Percentiles rank a stretch among this genome's conserved stretches.
Conservation (phyloP, 345 rosid species). For the Ceriops zippeliana region DNA sequence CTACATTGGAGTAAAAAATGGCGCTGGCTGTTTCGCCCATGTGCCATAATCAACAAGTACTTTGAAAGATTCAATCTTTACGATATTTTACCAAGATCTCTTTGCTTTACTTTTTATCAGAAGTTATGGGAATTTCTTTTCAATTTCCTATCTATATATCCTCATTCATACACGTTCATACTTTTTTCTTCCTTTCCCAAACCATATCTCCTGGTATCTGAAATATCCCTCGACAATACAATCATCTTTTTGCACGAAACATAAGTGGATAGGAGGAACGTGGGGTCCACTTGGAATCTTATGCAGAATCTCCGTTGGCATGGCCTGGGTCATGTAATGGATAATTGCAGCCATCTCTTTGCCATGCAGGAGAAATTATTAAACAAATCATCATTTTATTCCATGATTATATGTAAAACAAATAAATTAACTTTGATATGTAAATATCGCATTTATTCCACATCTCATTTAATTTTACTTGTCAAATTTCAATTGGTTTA, state of each 20-base stretch:
- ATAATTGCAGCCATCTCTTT: slow-evolving; percentile 24
- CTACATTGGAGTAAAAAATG: slow-evolving; percentile 3
- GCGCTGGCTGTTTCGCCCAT: slow-evolving; percentile 35
- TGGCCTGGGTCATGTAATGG: slow-evolving; percentile 17
- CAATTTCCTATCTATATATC: neutral
- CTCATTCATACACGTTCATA: slow-evolving; percentile 13
- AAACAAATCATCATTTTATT: too few species aligned
- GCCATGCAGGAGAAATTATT: neutral
- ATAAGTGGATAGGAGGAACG: slow-evolving; percentile 45
- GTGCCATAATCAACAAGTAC: slow-evolving; percentile 23
- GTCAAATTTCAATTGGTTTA: too few species aligned
- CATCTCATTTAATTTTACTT: too few species aligned
- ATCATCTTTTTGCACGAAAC: slow-evolving; percentile 14
- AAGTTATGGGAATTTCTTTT: slow-evolving; percentile 15
- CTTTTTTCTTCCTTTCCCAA: neutral
- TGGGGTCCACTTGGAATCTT: slow-evolving; percentile 43
- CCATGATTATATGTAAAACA: too few species aligned
- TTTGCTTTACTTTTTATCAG: neutral
- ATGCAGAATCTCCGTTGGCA: slow-evolving; percentile 19
- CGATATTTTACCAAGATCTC: neutral
- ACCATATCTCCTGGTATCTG: neutral
- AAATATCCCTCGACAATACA: neutral
- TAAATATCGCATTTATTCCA: too few species aligned
- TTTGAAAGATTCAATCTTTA: slow-evolving; percentile 2
- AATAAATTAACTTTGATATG: too few species aligned